Conservation (phyloP, 2,329 filamentous ascomycete species). For the Fonsecaea pugnacius region DNA sequence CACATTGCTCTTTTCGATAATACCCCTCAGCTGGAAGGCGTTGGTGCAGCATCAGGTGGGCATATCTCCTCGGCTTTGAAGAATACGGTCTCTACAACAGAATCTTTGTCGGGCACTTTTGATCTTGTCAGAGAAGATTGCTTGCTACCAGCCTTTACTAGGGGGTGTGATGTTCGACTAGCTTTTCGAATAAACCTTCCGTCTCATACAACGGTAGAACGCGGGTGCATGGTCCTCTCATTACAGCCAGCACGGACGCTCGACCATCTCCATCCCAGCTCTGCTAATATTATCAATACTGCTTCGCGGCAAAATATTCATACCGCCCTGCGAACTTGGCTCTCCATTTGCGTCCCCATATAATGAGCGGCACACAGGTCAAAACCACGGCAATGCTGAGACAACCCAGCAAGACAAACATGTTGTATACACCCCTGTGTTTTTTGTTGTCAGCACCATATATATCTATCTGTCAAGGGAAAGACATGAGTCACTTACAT, state of each 20-base stretch:
- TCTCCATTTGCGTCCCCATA: constrained; percentile 44
- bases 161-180: too few relatives aligned
- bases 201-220: too few relatives aligned
- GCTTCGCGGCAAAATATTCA: constrained; percentile 43
- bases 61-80: too few relatives aligned
- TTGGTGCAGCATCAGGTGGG: too few relatives aligned
- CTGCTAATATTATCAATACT: constrained; percentile 31
- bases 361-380: constrained; percentile 39
- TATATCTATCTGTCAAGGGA: not conserved
- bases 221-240: not conserved
- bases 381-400: constrained; percentile 43
- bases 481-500: constrained; percentile 25
- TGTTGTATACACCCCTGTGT: constrained; percentile 45
- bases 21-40: too few relatives aligned
- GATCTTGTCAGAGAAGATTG: too few relatives aligned
- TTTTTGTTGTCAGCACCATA: not conserved
- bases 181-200: too few relatives aligned
- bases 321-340: constrained; percentile 42
- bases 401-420: constrained; percentile 48
- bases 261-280: not conserved
- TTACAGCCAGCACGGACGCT: not conserved
- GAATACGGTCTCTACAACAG: too few relatives aligned
- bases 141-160: too few relatives aligned
- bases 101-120: too few relatives aligned
- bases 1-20: too few relatives aligned